Conservation (phyloP, 2,329 filamentous ascomycete species). For the Fusarium transvaalense region DNA sequence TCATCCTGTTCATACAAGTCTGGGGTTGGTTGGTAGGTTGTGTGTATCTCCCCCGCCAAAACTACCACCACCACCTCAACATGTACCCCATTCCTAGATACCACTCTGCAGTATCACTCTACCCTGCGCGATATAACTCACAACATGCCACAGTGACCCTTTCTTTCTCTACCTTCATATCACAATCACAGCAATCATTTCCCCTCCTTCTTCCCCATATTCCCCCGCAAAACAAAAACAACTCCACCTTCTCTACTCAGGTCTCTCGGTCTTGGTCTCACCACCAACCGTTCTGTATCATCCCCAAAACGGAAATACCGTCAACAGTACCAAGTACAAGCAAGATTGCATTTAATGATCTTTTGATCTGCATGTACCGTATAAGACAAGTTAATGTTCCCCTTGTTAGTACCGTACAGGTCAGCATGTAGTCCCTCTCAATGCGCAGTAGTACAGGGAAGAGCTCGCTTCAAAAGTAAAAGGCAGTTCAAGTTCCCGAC, state of each 20-base stretch:
- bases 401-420: neutral
- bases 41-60: constrained; percentile 9
- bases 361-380: too few species aligned
- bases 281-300: constrained; percentile 20
- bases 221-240: constrained; percentile 35
- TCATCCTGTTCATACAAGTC: neutral
- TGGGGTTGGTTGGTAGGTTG: too few species aligned
- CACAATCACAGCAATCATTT: neutral
- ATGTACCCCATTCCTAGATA: constrained; percentile 1
- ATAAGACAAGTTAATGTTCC: neutral
- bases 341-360: neutral
- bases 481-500: neutral
- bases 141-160: constrained; percentile 24
- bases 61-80: constrained; percentile 5
- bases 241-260: constrained; percentile 11
- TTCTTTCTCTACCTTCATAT: neutral
- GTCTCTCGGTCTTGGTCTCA: constrained; percentile 18
- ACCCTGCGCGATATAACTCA: constrained; percentile 25
- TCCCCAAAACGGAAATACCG: constrained; percentile 14
- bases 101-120: constrained; percentile 5
- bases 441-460: neutral
- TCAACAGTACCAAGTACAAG: constrained; percentile 16
- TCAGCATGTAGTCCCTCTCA: neutral
- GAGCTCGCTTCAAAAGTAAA: neutral
- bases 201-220: constrained; percentile 27